Evolutionary conservation across 352 stramenopile genomes (phyloP), one percentile per base, ranked within the genome.

Genomic region (Phytophthora macrochlamydospora): DNA sequence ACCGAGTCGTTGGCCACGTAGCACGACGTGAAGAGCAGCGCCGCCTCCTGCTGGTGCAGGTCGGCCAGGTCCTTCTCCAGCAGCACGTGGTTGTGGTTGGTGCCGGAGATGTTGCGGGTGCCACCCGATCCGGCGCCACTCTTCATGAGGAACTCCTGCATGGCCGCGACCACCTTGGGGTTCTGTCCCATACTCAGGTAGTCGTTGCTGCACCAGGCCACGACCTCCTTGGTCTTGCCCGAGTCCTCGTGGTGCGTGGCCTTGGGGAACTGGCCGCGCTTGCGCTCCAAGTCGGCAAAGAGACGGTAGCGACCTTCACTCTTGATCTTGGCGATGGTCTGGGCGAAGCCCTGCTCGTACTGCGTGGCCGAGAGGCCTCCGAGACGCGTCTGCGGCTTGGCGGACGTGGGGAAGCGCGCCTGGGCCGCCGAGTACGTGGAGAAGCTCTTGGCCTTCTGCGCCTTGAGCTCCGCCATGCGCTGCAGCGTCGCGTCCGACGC

Each of bases 171-270:
- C 13, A 97, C 91, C 62, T 90, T 92, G 2, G 90, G 90, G 71
- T 97, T 75, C 66, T 97, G 90, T 8, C 91, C 90, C 91, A 97
- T 97, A 61, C 84, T 89, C 49, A 97, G 51, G 65, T 97, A 97
- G 71, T 97, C 90, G 62, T 97, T 97, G 14, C 71, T 89, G 83
- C 91, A 97, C 90, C 90, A 97, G 18, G 85, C 87, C 9, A 95
- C 83, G 24, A 97, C 88, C 62, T 94, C 88, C 71, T 94, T 94
- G 18, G 80, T 89, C 8, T 76, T 75, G 28, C 85, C 83, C 38
- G 85, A 68, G 32, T 81, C 69, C 59, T 85, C 63, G 71, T 94
- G 84, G 72, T 93, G 90, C 28, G 82, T 93, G 7, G 87, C 79
- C 30, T 83, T 76, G 37, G 90, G n/a, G 74, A 96, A 97, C 38